A percentile compares a stretch with the other conserved stretches of the same genome.
Evolutionary conservation across 345 rosid genomes (phyloP).

Genomic region (Syzygium grande): DNA sequence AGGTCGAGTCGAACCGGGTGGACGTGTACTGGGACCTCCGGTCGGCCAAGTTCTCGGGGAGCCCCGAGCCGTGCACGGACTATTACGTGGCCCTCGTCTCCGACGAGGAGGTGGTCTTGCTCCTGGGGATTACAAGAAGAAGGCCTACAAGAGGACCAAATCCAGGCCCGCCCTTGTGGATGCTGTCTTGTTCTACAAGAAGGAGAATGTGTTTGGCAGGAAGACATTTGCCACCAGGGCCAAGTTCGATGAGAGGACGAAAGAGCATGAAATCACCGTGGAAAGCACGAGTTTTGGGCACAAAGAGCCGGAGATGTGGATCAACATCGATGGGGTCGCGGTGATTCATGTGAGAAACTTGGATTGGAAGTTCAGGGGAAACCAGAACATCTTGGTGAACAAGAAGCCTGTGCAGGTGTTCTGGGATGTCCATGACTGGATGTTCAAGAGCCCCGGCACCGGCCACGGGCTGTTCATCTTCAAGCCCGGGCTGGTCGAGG

Average conservation of each 20-base stretch:
- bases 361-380: conserved; percentile 97
- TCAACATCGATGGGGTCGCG: conserved; percentile 77
- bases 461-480: conserved; percentile 80
- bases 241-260: conserved; percentile 51
- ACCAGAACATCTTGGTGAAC: conserved; percentile 74
- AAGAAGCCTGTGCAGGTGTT: conserved; percentile 66
- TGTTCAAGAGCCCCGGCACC: conserved; percentile 49
- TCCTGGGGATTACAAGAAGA: conserved; percentile 74
- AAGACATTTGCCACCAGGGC: conserved; percentile 70
- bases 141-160: conserved; percentile 78
- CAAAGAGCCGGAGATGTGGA: conserved; percentile 89
- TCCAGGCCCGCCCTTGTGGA: conserved; percentile 72
- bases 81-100: conserved; percentile 78
- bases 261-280: conserved; percentile 75
- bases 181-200: conserved; percentile 50
- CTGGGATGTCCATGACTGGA: conserved; percentile 97
- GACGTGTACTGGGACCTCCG: conserved; percentile 85
- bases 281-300: conserved; percentile 57
- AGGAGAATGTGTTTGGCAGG: conserved; percentile 78
- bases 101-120: conserved; percentile 75
- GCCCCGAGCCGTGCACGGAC: conserved; percentile 73
- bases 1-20: conserved; percentile 53
- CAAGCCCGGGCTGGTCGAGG: conserved; percentile 58
- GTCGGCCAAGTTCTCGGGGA: conserved; percentile 58
- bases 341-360: conserved; percentile 68